Percentiles rank a stretch among this genome's conserved stretches.
Conservation (phyloP, 176 grass and related monocot genomes). For the Paspalum vaginatum region DNA sequence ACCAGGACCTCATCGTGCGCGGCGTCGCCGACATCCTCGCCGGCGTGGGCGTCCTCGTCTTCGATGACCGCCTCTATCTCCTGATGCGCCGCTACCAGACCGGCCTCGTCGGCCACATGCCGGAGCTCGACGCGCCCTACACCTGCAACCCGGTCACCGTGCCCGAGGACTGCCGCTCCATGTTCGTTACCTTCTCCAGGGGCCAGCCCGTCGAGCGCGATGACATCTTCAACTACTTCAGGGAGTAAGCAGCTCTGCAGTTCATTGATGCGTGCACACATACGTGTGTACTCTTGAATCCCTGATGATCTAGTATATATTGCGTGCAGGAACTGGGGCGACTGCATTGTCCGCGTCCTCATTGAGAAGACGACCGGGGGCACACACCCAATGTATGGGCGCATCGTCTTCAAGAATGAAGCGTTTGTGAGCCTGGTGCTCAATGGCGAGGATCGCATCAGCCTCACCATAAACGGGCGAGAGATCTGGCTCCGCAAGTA, state of each 20-base stretch:
- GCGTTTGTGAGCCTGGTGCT: conserved; percentile 40
- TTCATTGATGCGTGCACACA: too few species aligned
- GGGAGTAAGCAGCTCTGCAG: not conserved
- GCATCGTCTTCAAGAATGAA: conserved; percentile 44
- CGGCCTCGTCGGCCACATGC: not conserved
- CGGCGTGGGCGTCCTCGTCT: conserved; percentile 52
- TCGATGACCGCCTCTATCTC: conserved; percentile 49
- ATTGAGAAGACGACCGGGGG: conserved; percentile 39
- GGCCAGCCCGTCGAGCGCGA: conserved; percentile 47
- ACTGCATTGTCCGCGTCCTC: conserved; percentile 46
- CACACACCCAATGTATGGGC: conserved; percentile 36
- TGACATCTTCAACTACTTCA: conserved; percentile 68
- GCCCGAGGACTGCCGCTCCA: conserved; percentile 58
- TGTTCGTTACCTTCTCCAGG: conserved; percentile 79
- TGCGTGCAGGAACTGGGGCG: conserved; percentile 47
- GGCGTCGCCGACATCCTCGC: conserved; percentile 46
- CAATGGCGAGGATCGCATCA: conserved; percentile 28
- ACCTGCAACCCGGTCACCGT: not conserved
- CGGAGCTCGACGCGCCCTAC: conserved; percentile 33
- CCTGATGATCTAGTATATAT: too few species aligned
- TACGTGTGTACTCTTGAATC: too few species aligned
- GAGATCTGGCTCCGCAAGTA: conserved; percentile 55
- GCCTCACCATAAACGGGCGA: conserved; percentile 28
- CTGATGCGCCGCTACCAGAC: conserved; percentile 37
- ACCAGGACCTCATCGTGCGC: conserved; percentile 50